phyloP scores from a whole-genome alignment of 495 filamentous ascomycete genomes.

The Trichoderma reesei region DNA sequence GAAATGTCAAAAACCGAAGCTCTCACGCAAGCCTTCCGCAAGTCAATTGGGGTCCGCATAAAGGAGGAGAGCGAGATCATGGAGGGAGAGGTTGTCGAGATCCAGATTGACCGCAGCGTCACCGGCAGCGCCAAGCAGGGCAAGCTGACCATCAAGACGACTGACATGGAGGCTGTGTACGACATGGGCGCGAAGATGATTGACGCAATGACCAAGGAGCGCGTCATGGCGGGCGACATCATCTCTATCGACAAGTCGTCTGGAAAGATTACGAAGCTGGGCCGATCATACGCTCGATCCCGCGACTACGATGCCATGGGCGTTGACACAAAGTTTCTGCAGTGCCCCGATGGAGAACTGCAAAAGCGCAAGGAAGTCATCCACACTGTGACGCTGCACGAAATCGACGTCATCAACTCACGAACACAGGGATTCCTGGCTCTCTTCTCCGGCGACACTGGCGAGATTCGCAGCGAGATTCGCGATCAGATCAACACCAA shows the following conservation, averaged over 20 bases:
- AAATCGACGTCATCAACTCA: conserved; percentile 99
- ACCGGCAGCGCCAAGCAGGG: conserved; percentile 96
- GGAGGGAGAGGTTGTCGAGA: conserved; percentile 97
- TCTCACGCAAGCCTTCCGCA: conserved; percentile 92
- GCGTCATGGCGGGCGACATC: conserved; percentile 95
- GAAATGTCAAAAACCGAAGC: conserved; percentile 99
- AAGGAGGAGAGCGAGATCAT: conserved; percentile 99
- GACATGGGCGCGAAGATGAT: conserved; percentile 99
- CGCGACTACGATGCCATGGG: conserved; percentile 99
- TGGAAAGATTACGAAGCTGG: conserved; percentile 94
- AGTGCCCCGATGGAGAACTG: conserved; percentile 96
- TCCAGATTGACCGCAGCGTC: conserved; percentile 95
- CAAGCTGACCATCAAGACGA: conserved; percentile 98
- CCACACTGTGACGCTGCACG: conserved; percentile 92
- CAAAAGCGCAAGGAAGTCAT: conserved; percentile 96
- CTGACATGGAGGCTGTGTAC: conserved; percentile 99
- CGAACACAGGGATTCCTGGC: conserved; percentile 93
- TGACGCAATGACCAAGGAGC: conserved; percentile 97
- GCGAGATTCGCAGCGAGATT: conserved; percentile 94
- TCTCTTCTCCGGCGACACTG: conserved; percentile 94
- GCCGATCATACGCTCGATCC: conserved; percentile 83
- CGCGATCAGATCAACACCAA: conserved; percentile 98
- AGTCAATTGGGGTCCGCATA: conserved; percentile 91
- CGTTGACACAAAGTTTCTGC: conserved; percentile 93
- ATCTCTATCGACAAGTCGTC: conserved; percentile 97